Evolutionary conservation across 2,329 filamentous ascomycete genomes (phyloP).

Genomic region (Hymenoscyphus occultus): DNA sequence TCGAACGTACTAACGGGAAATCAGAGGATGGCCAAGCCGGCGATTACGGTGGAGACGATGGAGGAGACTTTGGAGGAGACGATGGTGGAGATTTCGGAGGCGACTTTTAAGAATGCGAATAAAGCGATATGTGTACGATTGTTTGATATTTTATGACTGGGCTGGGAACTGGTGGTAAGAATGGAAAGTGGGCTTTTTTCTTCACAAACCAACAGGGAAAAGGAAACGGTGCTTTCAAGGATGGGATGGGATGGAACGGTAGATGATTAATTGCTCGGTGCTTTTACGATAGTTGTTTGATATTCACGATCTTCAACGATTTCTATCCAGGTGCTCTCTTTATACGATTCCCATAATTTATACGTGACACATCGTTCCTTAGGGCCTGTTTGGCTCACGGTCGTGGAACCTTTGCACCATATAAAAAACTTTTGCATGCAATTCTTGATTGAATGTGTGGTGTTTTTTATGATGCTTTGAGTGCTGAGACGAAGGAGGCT

Average conservation of each 20-base stretch:
- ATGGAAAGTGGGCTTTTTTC: neutral
- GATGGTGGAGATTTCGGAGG: conserved; percentile 28
- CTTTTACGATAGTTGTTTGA: neutral
- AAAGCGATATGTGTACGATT: neutral
- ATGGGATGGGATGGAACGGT: neutral
- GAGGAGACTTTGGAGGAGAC: conserved; percentile 33
- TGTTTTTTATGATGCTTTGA: too few species aligned
- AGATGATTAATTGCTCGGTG: neutral
- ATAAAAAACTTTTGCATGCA: too few species aligned
- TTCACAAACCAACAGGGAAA: neutral
- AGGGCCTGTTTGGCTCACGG: too few species aligned
- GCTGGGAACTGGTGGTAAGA: neutral
- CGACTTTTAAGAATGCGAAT: conserved; percentile 21
- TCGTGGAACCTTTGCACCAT: too few species aligned
- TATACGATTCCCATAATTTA: too few species aligned
- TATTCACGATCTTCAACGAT: neutral
- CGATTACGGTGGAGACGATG: conserved; percentile 18
- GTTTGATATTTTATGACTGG: neutral
- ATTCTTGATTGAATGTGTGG: too few species aligned
- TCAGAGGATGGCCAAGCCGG: conserved; percentile 23
- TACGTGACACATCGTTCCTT: too few species aligned
- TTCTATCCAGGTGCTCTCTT: neutral
- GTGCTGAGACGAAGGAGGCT: too few species aligned
- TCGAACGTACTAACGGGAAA: conserved; percentile 11
- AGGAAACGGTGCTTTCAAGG: neutral